These are phyloP conservation scores for Clavispora fructus DNA, from an alignment of 805 yeast genomes.

Conservation along the genomic window DNA sequence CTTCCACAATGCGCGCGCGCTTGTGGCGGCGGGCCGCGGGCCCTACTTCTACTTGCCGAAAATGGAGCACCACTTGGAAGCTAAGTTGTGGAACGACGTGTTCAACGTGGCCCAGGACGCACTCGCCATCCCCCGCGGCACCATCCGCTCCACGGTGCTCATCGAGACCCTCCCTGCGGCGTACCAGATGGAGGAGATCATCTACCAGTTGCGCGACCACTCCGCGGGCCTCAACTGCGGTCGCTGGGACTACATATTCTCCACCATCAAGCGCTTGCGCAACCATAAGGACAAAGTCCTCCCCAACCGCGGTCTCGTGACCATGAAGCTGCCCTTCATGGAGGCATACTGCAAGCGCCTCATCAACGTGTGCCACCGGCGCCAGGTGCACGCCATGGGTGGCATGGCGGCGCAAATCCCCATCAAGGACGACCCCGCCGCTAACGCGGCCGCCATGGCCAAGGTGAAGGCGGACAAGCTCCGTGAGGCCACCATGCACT, in stretches of 20 bases:
- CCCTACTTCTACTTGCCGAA: constrained; percentile 82
- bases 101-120: constrained; percentile 73
- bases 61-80: constrained; percentile 83
- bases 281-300: constrained; percentile 36
- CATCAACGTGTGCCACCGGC: constrained; percentile 17
- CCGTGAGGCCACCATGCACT: constrained; percentile 18
- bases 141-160: constrained; percentile 74
- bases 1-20: constrained; percentile 64
- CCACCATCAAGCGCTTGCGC: constrained; percentile 71
- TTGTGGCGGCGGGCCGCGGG: constrained; percentile 62
- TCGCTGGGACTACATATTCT: constrained; percentile 84
- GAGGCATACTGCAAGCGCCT: constrained; percentile 15
- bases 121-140: constrained; percentile 64
- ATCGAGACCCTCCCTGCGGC: constrained; percentile 84
- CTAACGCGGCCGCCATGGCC: constrained; percentile 15
- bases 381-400: constrained; percentile 22
- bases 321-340: constrained; percentile 19
- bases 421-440: constrained; percentile 15
- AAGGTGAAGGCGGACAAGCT: constrained; percentile 16
- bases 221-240: constrained; percentile 83
- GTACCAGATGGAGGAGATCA: constrained; percentile 81
- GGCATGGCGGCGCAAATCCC: constrained; percentile 24
- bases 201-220: constrained; percentile 71
- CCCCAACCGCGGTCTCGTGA: constrained; percentile 17
- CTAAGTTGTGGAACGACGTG: constrained; percentile 77